Conservation (phyloP, 495 filamentous ascomycete species). For the Penicillium manginii region DNA sequence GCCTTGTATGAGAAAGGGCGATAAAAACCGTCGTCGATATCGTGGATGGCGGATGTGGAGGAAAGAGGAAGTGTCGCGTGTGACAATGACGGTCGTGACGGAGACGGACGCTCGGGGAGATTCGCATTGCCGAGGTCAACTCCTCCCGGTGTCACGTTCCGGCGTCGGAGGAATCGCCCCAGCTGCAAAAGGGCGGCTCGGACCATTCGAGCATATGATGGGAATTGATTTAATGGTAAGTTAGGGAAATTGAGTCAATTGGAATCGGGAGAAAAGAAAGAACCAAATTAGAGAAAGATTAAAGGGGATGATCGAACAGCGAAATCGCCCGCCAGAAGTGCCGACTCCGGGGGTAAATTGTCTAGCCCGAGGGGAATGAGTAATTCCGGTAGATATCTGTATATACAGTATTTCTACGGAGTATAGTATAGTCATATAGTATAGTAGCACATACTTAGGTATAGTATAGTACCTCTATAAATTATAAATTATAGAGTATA, state of each 20-base stretch:
- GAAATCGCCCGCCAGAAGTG: not conserved
- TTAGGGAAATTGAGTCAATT: not conserved
- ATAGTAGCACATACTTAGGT: not conserved
- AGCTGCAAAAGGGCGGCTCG: not conserved
- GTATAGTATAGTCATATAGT: not conserved
- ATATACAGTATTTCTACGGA: no score
- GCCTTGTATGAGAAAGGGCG: conserved; percentile 20
- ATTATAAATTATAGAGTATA: no score
- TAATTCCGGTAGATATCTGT: conserved; percentile 6
- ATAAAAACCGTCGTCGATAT: not conserved
- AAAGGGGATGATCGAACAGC: not conserved
- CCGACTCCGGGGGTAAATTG: conserved; percentile 3
- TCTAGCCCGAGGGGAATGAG: conserved; percentile 4
- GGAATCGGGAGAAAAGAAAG: not conserved
- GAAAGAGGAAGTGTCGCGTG: conserved; percentile 34
- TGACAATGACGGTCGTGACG: conserved; percentile 17
- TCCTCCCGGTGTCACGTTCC: conserved; percentile 22
- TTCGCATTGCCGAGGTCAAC: conserved; percentile 32
- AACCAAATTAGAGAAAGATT: not conserved
- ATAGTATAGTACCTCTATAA: no score
- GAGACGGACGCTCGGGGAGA: conserved; percentile 18
- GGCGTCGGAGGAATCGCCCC: conserved; percentile 25
- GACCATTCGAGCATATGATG: not conserved
- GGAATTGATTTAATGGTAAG: no score
- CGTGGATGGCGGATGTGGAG: conserved; percentile 14